These are phyloP conservation scores for Syncephalastrum contaminatum DNA, from an alignment of 371 early-diverging fungal species.

Conservation along the genomic window DNA sequence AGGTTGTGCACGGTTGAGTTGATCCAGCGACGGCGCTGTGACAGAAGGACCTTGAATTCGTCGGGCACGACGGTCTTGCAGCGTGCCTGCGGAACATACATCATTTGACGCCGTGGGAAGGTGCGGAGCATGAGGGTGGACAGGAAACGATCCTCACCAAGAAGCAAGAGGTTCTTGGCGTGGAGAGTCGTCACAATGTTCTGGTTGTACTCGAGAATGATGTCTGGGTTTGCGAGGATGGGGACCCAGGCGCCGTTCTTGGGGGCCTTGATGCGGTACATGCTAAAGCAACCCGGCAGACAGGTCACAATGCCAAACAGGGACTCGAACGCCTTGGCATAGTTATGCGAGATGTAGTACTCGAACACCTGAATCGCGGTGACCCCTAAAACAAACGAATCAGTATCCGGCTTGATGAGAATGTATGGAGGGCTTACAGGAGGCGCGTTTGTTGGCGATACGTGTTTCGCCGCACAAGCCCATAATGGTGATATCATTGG, in stretches of 20 bases:
- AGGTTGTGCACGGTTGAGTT: slow-evolving; percentile 90
- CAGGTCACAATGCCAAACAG: slow-evolving; percentile 99
- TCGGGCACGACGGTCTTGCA: slow-evolving; percentile 86
- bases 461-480: slow-evolving; percentile 88
- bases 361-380: slow-evolving; percentile 80
- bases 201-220: slow-evolving; percentile 88
- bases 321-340: slow-evolving; percentile 93
- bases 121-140: slow-evolving; percentile 93
- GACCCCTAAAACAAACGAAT: slow-evolving; percentile 29
- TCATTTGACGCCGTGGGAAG: slow-evolving; percentile 88
- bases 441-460: slow-evolving; percentile 76
- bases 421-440: slow-evolving; percentile 77
- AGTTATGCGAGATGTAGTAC: slow-evolving; percentile 95
- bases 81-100: slow-evolving; percentile 90
- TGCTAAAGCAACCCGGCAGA: slow-evolving; percentile 96
- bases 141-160: slow-evolving; percentile 96
- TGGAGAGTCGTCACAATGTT: slow-evolving; percentile 93
- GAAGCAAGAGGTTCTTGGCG: slow-evolving; percentile 90
- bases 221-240: slow-evolving; percentile 85
- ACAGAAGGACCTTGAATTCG: slow-evolving; percentile 72
- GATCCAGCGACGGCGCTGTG: slow-evolving; percentile 92
- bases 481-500: slow-evolving; percentile 78
- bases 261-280: slow-evolving; percentile 83
- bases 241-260: slow-evolving; percentile 80
- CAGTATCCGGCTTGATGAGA: slow-evolving; percentile 43